Base-by-base conservation (phyloP, 495 filamentous ascomycete genomes). In the Aspergillus nidulans region DNA sequence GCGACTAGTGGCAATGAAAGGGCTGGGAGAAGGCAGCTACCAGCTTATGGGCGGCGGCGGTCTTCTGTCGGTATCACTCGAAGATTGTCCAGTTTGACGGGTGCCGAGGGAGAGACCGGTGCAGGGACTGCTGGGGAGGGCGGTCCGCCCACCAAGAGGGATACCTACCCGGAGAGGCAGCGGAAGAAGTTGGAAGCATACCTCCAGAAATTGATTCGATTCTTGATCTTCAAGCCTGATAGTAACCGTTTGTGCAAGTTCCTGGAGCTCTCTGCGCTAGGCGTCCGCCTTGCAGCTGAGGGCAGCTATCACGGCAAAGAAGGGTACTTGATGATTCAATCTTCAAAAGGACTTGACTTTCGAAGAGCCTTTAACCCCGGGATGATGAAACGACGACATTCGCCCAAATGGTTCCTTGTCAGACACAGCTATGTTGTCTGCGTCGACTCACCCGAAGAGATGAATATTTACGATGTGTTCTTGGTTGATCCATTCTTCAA, bases 391-490 rank as follows among this genome's bases (percentile, higher is more conserved):
- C 83, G 84, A 40, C 81, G 91, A 16, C 92, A 97, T 71, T 84
- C 79, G 52, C 90, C 91, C 7, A 96, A 96, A 68, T 99, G 94
- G 94, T 99, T 99, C 68, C 76, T 96, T 30, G 92, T 99, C n/a
- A 78, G 94, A 44, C 92, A 97, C 67, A 95, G 90, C 68, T 99
- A 97, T 61, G 85, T 99, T 52, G 92, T 96, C 52, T 97, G 95
- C 59, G 92, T 97, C 38, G 92, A 99, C 66, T 96, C 92, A 1
- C 94, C 94, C 10, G 92, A 97, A 62, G 92, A 92, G 60, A 96
- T 97, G 92, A 95, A 96, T 64, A 95, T 97, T 38, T 97, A 97
- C 65, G 94, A 99, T 73, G 94, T 97, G 58, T 96, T 97, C 65
- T 79, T 99, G 8, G 88, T 96, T 19, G 94, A 99, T 62, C 75